Base-by-base conservation (phyloP, 2,329 filamentous ascomycete genomes). In the Penicillium concentricum region DNA sequence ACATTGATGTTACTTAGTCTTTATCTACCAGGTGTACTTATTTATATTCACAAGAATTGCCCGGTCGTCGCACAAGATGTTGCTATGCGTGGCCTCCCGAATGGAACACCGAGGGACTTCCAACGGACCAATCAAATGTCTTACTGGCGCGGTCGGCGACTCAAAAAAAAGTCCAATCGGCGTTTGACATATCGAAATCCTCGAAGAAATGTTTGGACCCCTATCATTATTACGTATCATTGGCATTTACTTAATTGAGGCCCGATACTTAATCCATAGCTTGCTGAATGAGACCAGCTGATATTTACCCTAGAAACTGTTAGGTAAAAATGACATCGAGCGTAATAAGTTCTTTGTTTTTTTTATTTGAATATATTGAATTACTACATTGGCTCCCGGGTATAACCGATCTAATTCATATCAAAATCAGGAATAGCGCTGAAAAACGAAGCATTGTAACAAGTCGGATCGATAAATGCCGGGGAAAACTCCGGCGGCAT, bases 381-480 rank as follows among this genome's bases (percentile, higher is more conserved):
- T 22, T 44, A 13, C n/a, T 45, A 8, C 16, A 30, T 4, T 42
- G 15, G 9, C 39, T 32, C n/a, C 52, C 35, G 44, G 34, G 47
- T 37, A 38, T 53, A 45, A 28, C 43, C 32, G 28, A 51, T 50
- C 51, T 58, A 66, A 52, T 54, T 58, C 10, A 67, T 61, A 51
- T 69, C 63, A 55, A 69, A 69, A 28, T 67, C 67, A 15, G 67
- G 61, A 24, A 69, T 61, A 2, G 64, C 60, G 2, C 62, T 69
- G 49, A 69, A 69, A 54, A 69, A 69, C 0, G 67, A 67, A 35
- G 67, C 59, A 37, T 67, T 69, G 50, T 69, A 69, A 43, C 69
- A 71, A 2, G 69, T 70, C 4, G 69, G 69, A 52, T 71, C 69
- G 10, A 71, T 64, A 22, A 70, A 71, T 6, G 61, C 61, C 4